Conservation (phyloP, 108 stramenopile genomes). For the Skeletonema costatum region DNA sequence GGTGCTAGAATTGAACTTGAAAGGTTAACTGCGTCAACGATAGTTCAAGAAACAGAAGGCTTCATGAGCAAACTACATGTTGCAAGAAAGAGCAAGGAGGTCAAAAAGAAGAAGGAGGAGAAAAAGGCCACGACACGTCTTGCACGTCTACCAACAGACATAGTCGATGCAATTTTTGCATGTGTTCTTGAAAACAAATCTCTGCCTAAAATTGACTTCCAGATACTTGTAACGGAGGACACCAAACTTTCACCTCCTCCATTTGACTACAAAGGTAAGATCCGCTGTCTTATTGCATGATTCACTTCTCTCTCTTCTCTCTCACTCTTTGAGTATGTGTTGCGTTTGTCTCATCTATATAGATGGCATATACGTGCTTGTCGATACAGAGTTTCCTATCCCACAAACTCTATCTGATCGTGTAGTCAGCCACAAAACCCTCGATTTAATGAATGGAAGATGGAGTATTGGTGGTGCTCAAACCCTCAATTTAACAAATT, state of each 20-base stretch:
- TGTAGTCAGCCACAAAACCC: neutral
- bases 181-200: neutral
- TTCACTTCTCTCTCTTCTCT: neutral
- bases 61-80: neutral
- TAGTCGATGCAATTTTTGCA: neutral
- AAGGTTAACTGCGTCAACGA: neutral
- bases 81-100: neutral
- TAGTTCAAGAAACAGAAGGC: neutral
- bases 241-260: neutral
- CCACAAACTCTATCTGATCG: neutral
- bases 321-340: neutral
- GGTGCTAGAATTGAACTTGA: neutral
- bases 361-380: neutral
- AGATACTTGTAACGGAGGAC: neutral
- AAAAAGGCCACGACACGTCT: neutral
- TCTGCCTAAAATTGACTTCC: neutral
- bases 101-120: neutral
- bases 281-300: neutral
- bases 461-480: neutral
- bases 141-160: neutral
- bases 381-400: neutral
- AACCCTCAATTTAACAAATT: neutral
- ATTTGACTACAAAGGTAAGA: neutral
- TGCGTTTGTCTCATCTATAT: neutral
- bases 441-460: neutral